Base-by-base conservation (phyloP, 805 yeast species). In the Yarrowia divulgata region DNA sequence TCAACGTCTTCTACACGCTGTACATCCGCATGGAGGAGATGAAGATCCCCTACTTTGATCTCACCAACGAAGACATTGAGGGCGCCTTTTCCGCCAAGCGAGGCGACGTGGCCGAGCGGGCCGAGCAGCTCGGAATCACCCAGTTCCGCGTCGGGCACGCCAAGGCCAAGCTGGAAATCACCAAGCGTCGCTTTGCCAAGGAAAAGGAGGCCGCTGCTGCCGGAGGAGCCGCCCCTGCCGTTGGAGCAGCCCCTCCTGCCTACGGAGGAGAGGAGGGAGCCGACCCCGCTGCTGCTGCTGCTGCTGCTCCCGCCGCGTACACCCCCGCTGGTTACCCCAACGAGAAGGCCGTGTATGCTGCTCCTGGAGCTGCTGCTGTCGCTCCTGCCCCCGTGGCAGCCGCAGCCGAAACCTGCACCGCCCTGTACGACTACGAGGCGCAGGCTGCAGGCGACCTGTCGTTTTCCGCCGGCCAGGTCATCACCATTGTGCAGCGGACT, bases 41-140 rank as follows among this genome's bases (percentile, higher is more conserved):
- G 90, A 93, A 95, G 81, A 95, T 95, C 73, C 97, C 98, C 16
- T 95, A 95, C 81, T 95, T 95, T 79, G 97, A 95, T 77, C 83
- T 95, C 76, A 83, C 86, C 64, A 84, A 63, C 39, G 68, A 48
- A 39, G 98, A 93, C 77, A 90, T 95, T 72, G 83, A 90, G 68
- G 94, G 90, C 77, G 89, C 93, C 3, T 95, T 89, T 80, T 79
- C 78, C 40, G 83, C 82, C 72, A 95, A 95, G 81, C 88, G 97
- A 78, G 99, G 98, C 49, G 88, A 92, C 73, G 86, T 94, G 62
- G 97, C 93, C 76, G 97, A 93, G 76, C 88, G 87, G 75, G 84
- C 97, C 1, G 98, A 94, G 77, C 88, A 90, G 5, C 87, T 95
- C 74, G 91, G 93, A n/a, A 85, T 94, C 69, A 90, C 97, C 1